phyloP scores from a whole-genome alignment of 192 early-diverging fungal species.

The Coemansia sp. region DNA sequence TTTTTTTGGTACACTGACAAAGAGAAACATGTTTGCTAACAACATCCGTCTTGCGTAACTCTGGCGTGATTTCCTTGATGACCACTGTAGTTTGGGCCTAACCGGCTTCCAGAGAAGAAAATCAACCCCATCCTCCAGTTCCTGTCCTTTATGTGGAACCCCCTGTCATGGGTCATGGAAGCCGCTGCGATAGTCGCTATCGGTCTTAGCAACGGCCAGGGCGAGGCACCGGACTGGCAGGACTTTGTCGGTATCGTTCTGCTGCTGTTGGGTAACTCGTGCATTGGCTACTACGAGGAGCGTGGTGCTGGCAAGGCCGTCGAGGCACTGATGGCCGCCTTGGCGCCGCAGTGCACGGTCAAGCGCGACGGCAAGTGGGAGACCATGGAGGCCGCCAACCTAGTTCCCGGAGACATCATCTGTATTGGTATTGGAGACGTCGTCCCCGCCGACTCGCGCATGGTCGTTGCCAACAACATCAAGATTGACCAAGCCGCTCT shows the following conservation, averaged over 20 bases:
- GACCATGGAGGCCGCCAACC: constrained; percentile 71
- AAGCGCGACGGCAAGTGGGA: constrained; percentile 84
- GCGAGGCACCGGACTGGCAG: constrained; percentile 74
- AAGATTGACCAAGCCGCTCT: constrained; percentile 74
- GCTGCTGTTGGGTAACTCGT: constrained; percentile 80
- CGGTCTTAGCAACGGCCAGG: constrained; percentile 72
- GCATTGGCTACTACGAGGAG: constrained; percentile 90
- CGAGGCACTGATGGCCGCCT: constrained; percentile 92
- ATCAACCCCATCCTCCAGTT: constrained; percentile 85
- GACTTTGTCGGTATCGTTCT: constrained; percentile 85
- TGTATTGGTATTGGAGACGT: constrained; percentile 86
- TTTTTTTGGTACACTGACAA: too few relatives aligned
- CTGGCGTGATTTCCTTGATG: constrained; percentile 9
- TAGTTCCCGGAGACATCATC: constrained; percentile 93
- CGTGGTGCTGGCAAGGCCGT: constrained; percentile 88
- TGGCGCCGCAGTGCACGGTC: constrained; percentile 86
- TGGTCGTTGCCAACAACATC: constrained; percentile 69
- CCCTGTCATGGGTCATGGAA: constrained; percentile 84
- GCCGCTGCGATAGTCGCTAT: constrained; percentile 85
- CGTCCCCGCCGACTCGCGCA: constrained; percentile 84
- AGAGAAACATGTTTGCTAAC: neutral
- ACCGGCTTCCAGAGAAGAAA: constrained; percentile 75
- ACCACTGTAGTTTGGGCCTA: constrained; percentile 65
- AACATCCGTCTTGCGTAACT: neutral
- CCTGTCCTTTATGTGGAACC: constrained; percentile 84